phyloP scores from a whole-genome alignment of 2,329 filamentous ascomycete genomes.

The Ophiostoma sp. region DNA sequence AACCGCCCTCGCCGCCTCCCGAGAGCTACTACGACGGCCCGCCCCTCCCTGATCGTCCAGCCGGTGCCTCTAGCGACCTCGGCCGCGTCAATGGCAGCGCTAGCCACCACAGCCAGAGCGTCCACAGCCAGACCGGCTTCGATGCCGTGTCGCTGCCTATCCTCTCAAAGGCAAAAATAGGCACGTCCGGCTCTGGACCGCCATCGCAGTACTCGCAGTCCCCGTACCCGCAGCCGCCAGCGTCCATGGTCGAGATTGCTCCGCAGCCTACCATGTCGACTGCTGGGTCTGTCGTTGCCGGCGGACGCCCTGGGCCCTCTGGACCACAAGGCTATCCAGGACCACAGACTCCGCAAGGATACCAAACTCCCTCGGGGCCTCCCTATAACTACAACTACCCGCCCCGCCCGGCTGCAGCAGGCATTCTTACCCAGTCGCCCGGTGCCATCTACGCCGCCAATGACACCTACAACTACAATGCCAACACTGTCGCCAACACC shows the following conservation, averaged over 20 bases:
- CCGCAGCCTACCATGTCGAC: slow-evolving; percentile 27
- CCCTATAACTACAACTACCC: slow-evolving; percentile 7
- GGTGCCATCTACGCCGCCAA: slow-evolving; percentile 23
- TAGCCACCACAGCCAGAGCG: background rate
- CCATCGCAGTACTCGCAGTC: background rate
- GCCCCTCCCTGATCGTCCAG: background rate
- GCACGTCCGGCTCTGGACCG: background rate
- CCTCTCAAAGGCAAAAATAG: background rate
- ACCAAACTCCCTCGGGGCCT: background rate
- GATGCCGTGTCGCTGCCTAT: slow-evolving; percentile 4
- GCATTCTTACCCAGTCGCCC: slow-evolving; percentile 26
- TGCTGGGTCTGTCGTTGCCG: slow-evolving; percentile 22
- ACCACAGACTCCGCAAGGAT: background rate
- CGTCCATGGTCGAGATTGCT: slow-evolving; percentile 25
- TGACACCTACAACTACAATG: background rate
- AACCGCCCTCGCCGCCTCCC: background rate
- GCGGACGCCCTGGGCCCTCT: background rate
- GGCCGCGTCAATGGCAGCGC: background rate
- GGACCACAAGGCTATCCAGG: background rate
- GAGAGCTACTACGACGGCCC: slow-evolving; percentile 3
- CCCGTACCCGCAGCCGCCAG: slow-evolving; percentile 4
- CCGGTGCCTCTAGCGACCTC: background rate
- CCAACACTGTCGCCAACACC: slow-evolving; percentile 1
- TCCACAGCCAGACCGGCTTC: background rate
- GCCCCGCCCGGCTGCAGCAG: slow-evolving; percentile 13